Percentiles rank a stretch among this genome's conserved stretches.
phyloP scores from a whole-genome alignment of 139 green algal genomes.

The Klebsormidium nitens region DNA sequence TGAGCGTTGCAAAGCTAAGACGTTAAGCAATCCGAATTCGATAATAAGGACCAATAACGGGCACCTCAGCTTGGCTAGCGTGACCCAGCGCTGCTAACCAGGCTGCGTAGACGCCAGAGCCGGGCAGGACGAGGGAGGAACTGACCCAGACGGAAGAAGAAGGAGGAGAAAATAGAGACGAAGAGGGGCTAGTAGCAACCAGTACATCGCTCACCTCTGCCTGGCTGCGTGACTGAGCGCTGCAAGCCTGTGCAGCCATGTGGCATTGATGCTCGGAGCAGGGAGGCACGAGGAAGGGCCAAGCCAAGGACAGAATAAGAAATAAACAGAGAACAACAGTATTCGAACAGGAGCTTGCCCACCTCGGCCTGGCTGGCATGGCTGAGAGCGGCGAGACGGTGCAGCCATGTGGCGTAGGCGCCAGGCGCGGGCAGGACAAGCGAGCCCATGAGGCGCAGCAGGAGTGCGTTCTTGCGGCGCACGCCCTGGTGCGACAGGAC shows the following conservation, averaged over 20 bases:
- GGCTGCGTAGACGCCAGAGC: no score
- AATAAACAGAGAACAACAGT: neutral
- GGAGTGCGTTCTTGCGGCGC: conserved; percentile 61
- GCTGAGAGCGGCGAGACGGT: conserved; percentile 69
- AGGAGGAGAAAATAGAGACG: neutral
- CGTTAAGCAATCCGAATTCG: no score
- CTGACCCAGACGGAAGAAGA: no score
- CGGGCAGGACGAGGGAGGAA: no score
- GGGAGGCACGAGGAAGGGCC: neutral
- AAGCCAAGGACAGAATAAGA: neutral
- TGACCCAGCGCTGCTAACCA: no score
- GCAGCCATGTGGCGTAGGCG: conserved; percentile 65
- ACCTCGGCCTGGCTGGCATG: conserved; percentile 27
- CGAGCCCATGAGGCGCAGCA: conserved; percentile 65
- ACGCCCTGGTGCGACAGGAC: conserved; percentile 75
- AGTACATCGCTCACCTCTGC: no score
- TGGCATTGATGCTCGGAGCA: no score
- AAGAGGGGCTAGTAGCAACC: neutral
- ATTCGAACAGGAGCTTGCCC: neutral
- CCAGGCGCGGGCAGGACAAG: conserved; percentile 70
- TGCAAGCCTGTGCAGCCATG: no score
- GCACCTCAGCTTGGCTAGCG: no score
- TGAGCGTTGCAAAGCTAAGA: no score
- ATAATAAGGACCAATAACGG: no score
- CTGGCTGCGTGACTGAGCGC: no score